phyloP scores from a whole-genome alignment of 257 asterid species.

The Solanum sparsipilum region DNA sequence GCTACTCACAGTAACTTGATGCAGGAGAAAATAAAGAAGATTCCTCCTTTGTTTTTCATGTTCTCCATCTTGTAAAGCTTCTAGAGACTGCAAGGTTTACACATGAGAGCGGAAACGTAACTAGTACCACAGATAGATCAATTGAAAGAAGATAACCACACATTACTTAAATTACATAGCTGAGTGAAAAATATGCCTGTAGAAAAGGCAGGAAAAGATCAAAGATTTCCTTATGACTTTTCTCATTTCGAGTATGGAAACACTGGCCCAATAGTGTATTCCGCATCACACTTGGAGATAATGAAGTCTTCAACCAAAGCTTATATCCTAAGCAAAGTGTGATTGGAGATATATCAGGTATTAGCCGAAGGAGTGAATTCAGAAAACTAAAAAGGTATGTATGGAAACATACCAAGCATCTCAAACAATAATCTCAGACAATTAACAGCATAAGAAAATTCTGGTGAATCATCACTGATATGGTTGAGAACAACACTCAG shows the following conservation, averaged over 20 bases:
- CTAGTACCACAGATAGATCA: neutral
- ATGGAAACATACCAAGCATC: conserved; percentile 70
- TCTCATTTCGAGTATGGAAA: conserved; percentile 95
- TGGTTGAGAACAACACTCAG: conserved; percentile 91
- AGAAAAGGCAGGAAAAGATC: conserved; percentile 95
- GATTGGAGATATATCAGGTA: neutral
- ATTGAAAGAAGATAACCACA: neutral
- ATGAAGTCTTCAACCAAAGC: conserved; percentile 89
- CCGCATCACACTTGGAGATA: conserved; percentile 95
- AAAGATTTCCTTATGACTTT: conserved; percentile 95
- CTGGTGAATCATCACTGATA: conserved; percentile 80
- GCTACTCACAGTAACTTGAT: conserved; percentile 93
- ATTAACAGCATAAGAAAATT: conserved; percentile 89
- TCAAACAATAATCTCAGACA: conserved; percentile 83
- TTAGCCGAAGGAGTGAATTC: neutral
- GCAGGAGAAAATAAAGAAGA: conserved; percentile 83
- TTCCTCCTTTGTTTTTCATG: conserved; percentile 94
- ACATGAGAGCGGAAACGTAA: neutral
- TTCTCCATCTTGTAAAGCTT: conserved; percentile 97
- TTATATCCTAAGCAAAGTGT: conserved; percentile 58
- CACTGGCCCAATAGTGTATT: conserved; percentile 95
- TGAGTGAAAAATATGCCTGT: conserved; percentile 49
- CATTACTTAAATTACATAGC: neutral
- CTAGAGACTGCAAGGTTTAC: conserved; percentile 63
- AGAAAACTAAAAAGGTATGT: conserved; percentile 6